phyloP scores from a whole-genome alignment of 441 rosid genomes.

The Erodium chrysanthum region DNA sequence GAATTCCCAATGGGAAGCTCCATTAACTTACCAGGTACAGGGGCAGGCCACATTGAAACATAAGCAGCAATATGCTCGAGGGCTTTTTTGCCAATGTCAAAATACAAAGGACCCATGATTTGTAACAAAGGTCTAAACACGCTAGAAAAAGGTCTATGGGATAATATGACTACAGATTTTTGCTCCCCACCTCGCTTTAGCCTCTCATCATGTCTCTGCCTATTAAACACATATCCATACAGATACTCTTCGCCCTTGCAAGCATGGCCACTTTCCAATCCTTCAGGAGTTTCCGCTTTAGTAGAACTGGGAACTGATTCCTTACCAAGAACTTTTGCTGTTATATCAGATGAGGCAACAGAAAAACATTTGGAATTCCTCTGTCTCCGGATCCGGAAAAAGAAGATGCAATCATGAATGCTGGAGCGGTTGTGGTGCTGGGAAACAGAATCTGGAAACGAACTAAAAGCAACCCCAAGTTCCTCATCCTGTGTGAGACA shows the following conservation, averaged over 20 bases:
- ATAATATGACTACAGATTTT: slow-evolving; percentile 82
- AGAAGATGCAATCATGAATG: slow-evolving; percentile 93
- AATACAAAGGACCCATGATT: slow-evolving; percentile 88
- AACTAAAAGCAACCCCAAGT: slow-evolving; percentile 78
- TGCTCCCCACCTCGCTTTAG: slow-evolving; percentile 95
- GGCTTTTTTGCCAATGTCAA: slow-evolving; percentile 74
- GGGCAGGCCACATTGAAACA: slow-evolving; percentile 87
- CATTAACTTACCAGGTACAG: slow-evolving; percentile 73
- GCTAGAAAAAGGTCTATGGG: slow-evolving; percentile 64
- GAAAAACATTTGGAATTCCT: slow-evolving; percentile 26
- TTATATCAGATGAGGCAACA: slow-evolving; percentile 26
- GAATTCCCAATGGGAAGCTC: slow-evolving; percentile 93
- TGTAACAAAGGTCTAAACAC: slow-evolving; percentile 87
- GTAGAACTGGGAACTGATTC: slow-evolving; percentile 20
- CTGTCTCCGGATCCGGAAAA: slow-evolving; percentile 66
- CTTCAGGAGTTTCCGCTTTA: slow-evolving; percentile 20
- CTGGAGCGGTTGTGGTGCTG: slow-evolving; percentile 81
- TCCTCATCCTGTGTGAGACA: slow-evolving; percentile 70
- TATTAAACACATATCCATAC: slow-evolving; percentile 89
- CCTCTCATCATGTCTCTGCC: slow-evolving; percentile 93
- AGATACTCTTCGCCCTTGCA: slow-evolving; percentile 31
- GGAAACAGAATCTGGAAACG: slow-evolving; percentile 91
- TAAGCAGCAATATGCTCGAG: slow-evolving; percentile 74
- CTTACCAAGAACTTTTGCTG: slow-evolving; percentile 24
- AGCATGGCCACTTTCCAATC: slow-evolving; percentile 15